Conservation (phyloP, 2,329 filamentous ascomycete genomes). For the Cercospora brassicicola region DNA sequence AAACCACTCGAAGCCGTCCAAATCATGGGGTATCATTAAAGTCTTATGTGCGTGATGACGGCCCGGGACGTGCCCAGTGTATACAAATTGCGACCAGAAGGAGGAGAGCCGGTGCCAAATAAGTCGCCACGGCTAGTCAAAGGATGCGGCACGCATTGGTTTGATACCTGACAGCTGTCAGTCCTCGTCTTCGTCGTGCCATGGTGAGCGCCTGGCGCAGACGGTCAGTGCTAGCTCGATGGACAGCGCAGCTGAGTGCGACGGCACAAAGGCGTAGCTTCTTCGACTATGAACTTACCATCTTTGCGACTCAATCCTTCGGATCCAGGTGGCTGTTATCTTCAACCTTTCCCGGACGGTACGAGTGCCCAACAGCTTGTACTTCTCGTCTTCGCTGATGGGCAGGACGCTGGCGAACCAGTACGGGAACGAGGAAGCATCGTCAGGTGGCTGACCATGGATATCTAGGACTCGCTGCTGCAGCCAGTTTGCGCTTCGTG, state of each 20-base stretch:
- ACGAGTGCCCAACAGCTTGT: slow-evolving; percentile 68
- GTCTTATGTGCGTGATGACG: not conserved
- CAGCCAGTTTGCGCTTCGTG: slow-evolving; percentile 71
- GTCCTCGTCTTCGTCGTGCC: slow-evolving; percentile 8
- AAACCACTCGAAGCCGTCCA: not conserved
- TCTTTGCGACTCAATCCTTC: slow-evolving; percentile 66
- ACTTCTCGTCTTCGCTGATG: slow-evolving; percentile 75
- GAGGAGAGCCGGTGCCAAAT: slow-evolving; percentile 33
- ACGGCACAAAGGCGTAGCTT: not conserved
- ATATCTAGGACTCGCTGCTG: slow-evolving; percentile 68
- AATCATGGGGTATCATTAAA: slow-evolving; percentile 15
- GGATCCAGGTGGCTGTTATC: slow-evolving; percentile 77
- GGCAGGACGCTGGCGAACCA: slow-evolving; percentile 86
- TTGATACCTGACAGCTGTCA: slow-evolving; percentile 39
- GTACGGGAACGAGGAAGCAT: slow-evolving; percentile 78
- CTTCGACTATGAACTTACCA: slow-evolving; percentile 59
- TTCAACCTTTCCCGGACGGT: slow-evolving; percentile 81
- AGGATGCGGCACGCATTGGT: slow-evolving; percentile 44
- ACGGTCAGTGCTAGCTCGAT: slow-evolving; percentile 10
- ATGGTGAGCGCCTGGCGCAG: slow-evolving; percentile 20
- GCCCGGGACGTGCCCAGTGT: slow-evolving; percentile 25
- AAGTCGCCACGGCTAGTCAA: slow-evolving; percentile 41
- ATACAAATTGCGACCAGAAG: slow-evolving; percentile 34
- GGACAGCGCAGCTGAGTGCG: not conserved
- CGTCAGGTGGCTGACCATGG: slow-evolving; percentile 74